Base-by-base conservation (phyloP, 208 protist genomes). In the Tritrichomonas foetus region DNA sequence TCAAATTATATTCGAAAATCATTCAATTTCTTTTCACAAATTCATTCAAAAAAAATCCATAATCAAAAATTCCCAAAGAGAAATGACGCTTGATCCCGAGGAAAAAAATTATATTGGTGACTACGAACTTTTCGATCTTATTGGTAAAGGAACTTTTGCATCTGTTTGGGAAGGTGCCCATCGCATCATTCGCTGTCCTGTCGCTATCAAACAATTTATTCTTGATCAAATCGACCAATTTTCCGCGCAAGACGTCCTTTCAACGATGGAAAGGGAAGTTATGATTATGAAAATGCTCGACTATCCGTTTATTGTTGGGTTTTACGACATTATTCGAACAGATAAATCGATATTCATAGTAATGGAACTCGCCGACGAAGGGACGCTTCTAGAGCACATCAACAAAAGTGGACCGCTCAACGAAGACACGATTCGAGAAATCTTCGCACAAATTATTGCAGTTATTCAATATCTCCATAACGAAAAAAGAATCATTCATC, bases 391-490 rank as follows among this genome's bases (percentile, higher is more conserved):
- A 0, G 78, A 89, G 57, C 57, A 57, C 27, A 39, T 89, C 30
- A 89, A 89, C 47, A 89, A 53, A 89, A 57, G 57, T n/a, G 78
- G 41, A 13, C 78, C 78, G 36, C 53, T 89, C 2, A 53, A 44
- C 3, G 78, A 89, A 57, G 57, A 89, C 16, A 53, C n/a, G 20
- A 20, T 47, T 20, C 33, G 47, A 53, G 39, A 53, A 9, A 57
- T 89, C 20, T 89, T 89, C 39, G 47, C 47, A 41, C 47, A 89
- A 36, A 53, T 89, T 57, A n/a, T 89, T 89, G 8, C 47, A 5
- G 78, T 57, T 55, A 41, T 89, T 39, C 47, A 89, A 39, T 89
- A 89, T 89, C 27, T 89, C 0, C 78, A 89, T 57, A 89, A 89
- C 27, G 25, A 89, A 89, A 89, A 89, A 57, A 25, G 78, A 20